A percentile compares a stretch with the other conserved stretches of the same genome.
Conservation (phyloP, 2,329 filamentous ascomycete species). For the Aspergillus eucalypticola region DNA sequence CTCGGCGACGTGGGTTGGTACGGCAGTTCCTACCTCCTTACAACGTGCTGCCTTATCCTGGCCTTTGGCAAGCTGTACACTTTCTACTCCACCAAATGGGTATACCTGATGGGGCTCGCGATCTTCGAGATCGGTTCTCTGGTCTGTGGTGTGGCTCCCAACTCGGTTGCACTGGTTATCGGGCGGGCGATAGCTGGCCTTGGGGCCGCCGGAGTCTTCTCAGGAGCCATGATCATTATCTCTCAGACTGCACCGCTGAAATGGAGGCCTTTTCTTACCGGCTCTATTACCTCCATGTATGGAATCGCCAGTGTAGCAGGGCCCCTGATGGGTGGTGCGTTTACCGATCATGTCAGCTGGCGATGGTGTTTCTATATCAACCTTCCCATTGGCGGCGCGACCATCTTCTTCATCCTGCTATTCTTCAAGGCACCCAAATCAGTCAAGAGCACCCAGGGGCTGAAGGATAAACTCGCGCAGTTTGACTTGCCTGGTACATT, state of each 20-base stretch:
- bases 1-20: slow-evolving; percentile 53
- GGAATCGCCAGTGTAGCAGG: slow-evolving; percentile 46
- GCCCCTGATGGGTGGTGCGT: slow-evolving; percentile 34
- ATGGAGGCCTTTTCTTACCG: slow-evolving; percentile 43
- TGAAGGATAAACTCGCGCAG: slow-evolving; percentile 27
- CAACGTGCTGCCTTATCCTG: slow-evolving; percentile 44
- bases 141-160: slow-evolving; percentile 42
- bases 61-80: slow-evolving; percentile 48
- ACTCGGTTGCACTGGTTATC: slow-evolving; percentile 41
- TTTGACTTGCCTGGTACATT: slow-evolving; percentile 48
- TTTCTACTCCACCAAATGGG: slow-evolving; percentile 47
- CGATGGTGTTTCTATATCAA: slow-evolving; percentile 59
- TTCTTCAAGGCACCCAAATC: slow-evolving; percentile 38
- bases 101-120: slow-evolving; percentile 39
- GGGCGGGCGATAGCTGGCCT: slow-evolving; percentile 47
- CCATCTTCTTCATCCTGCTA: slow-evolving; percentile 46
- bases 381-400: slow-evolving; percentile 48
- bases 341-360: slow-evolving; percentile 28
- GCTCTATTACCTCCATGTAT: slow-evolving; percentile 45
- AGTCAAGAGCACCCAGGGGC: slow-evolving; percentile 25
- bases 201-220: slow-evolving; percentile 41
- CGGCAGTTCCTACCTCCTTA: slow-evolving; percentile 47
- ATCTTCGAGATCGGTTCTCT: slow-evolving; percentile 48
- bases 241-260: slow-evolving; percentile 42
- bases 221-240: slow-evolving; percentile 43